Percentiles rank a stretch among this genome's conserved stretches.
phyloP scores from a whole-genome alignment of 2,329 filamentous ascomycete genomes.

The Ramularia endophylla region DNA sequence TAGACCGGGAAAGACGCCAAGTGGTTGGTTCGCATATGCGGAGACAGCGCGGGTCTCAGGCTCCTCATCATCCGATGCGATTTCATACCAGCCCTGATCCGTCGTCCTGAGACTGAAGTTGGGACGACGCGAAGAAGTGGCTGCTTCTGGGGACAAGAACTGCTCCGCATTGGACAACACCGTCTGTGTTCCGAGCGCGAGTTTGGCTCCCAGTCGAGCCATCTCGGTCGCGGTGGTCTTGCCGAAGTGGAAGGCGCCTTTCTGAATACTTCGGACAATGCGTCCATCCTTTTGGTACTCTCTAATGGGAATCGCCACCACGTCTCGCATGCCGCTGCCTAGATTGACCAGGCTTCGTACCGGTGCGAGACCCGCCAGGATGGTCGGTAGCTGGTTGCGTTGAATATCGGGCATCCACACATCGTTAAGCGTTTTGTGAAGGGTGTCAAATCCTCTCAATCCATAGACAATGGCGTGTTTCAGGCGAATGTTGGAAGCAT shows the following conservation, averaged over 20 bases:
- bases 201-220: conserved; percentile 88
- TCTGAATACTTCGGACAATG: conserved; percentile 83
- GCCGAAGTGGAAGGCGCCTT: conserved; percentile 83
- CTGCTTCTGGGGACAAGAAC: conserved; percentile 49
- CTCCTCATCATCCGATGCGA: conserved; percentile 59
- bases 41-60: conserved; percentile 75
- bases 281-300: conserved; percentile 95
- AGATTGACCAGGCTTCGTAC: conserved; percentile 90
- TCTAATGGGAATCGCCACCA: conserved; percentile 81
- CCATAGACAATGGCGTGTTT: conserved; percentile 91
- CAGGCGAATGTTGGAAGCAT: conserved; percentile 79
- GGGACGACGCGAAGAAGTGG: conserved; percentile 15
- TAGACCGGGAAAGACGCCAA: conserved; percentile 80
- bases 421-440: conserved; percentile 86
- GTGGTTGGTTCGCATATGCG: conserved; percentile 88
- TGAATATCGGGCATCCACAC: conserved; percentile 96
- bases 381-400: conserved; percentile 77
- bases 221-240: conserved; percentile 90
- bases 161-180: conserved; percentile 83
- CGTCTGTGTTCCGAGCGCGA: conserved; percentile 93
- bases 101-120: conserved; percentile 5
- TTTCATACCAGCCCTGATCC: conserved; percentile 41
- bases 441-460: conserved; percentile 79
- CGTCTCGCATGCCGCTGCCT: conserved; percentile 75
- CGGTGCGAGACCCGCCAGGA: conserved; percentile 82